Percentiles rank a stretch among this genome's conserved stretches.
Conservation (phyloP, 1,284 basidiomycete genomes). For the Gymnopus androsaceus region DNA sequence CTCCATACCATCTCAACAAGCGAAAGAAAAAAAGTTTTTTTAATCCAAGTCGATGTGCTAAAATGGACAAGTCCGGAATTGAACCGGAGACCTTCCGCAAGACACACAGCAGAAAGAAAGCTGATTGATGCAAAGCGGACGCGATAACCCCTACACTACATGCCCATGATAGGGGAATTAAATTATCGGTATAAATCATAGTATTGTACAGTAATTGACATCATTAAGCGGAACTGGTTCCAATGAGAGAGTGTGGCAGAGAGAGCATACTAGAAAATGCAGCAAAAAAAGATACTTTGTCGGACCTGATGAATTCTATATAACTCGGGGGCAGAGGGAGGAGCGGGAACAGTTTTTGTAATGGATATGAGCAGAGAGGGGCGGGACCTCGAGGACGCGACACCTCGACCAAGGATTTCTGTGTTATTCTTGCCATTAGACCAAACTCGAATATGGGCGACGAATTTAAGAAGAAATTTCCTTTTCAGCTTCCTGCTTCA, state of each 20-base stretch:
- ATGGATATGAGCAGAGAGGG: neutral
- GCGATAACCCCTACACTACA: too few species aligned
- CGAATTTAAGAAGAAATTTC: neutral
- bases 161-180: too few species aligned
- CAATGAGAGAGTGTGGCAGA: neutral
- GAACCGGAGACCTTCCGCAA: too few species aligned
- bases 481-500: neutral
- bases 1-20: too few species aligned
- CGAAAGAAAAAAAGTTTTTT: too few species aligned
- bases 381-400: neutral
- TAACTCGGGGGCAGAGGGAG: neutral
- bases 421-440: neutral
- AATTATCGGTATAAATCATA: too few species aligned
- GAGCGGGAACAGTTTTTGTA: neutral
- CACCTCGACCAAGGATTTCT: neutral
- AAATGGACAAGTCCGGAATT: too few species aligned
- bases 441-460: neutral
- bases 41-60: too few species aligned
- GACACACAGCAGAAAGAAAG: too few species aligned
- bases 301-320: constrained; percentile 5
- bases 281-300: neutral
- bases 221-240: too few species aligned
- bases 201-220: too few species aligned
- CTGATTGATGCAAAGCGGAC: too few species aligned
- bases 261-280: neutral